Evolutionary conservation across 179 eudicot species (phyloP).

Genomic region (Camellia oleifera): DNA sequence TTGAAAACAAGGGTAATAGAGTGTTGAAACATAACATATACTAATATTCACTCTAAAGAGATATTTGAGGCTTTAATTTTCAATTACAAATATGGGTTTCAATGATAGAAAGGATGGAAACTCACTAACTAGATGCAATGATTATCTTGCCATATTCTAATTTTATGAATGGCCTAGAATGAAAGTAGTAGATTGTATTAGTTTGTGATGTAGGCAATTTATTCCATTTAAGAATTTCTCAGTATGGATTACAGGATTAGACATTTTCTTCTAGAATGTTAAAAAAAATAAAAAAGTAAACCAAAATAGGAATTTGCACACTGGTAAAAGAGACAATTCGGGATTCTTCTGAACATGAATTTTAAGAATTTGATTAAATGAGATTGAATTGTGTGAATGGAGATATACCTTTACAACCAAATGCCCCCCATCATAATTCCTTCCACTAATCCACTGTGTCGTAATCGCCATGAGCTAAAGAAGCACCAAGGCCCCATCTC

Average conservation of each 20-base stretch:
- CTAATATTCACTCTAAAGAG: not conserved
- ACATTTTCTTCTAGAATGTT: not conserved
- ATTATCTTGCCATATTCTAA: not conserved
- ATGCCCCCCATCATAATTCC: slow-evolving; percentile 5
- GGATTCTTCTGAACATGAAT: not conserved
- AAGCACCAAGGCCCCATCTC: slow-evolving; percentile 3
- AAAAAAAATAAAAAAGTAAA: not conserved
- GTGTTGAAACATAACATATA: not conserved
- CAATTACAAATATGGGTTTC: not conserved
- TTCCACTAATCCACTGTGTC: slow-evolving; percentile 17
- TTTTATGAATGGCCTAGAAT: not conserved
- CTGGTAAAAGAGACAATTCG: not conserved
- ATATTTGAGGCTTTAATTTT: not conserved
- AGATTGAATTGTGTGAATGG: not conserved
- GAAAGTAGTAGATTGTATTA: not conserved
- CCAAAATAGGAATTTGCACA: not conserved
- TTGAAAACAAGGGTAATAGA: not conserved
- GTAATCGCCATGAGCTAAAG: slow-evolving; percentile 16
- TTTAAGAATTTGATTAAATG: not conserved
- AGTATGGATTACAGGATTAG: not conserved
- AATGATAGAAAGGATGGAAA: not conserved
- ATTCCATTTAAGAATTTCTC: not conserved
- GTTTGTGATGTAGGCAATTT: not conserved
- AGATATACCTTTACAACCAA: not conserved
- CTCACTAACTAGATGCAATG: not conserved